Base-by-base conservation (phyloP, 371 early-diverging fungal genomes). In the Conidiobolus incongruus region DNA sequence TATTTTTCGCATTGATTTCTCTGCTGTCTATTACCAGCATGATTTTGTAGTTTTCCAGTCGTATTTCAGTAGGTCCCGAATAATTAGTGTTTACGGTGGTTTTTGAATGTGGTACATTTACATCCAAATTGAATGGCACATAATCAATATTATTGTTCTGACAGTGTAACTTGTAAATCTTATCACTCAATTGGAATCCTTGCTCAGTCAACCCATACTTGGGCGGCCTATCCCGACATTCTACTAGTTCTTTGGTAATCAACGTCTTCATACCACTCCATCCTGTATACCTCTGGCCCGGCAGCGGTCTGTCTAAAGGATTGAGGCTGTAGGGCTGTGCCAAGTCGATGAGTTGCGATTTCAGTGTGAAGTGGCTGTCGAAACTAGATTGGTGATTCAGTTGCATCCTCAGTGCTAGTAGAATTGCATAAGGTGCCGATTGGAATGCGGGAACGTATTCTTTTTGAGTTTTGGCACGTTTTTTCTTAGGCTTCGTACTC, bases 341-440 rank as follows among this genome's bases (percentile, higher is more conserved):
- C 2, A 47, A n/a, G 0, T 60, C 53, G 10, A 69, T 59, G 16
- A 81, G 70, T 16, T 80, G 71, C n/a, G n/a, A n/a, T n/a, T 2
- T 63, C 47, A 48, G 69, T 72, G 15, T 65, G 62, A 47, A 70
- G 22, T 4, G 50, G 50, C 1, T 47, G 52, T 17, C n/a, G n/a
- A 34, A 33, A 13, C 17, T 29, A 19, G 6, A 11, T 16, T 24
- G 10, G 15, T 56, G 48, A 0, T 57, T 46, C 13, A 56, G 46
- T 5, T 59, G 46, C 16, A 69, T 58, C 24, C 65, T 54, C 11
- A 93, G 53, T 8, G 81, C 67, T 1, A 85, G 47, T n/a, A 95
- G 55, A 26, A 95, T 79, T 5, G 73, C 86, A 56, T 88, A 95
- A 2, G 75, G 66, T 3, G 80, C 91, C 0, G 86, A 74, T 19